Evolutionary conservation across 75 land plant species (phyloP).

Genomic region (Sequoiadendron giganteum): DNA sequence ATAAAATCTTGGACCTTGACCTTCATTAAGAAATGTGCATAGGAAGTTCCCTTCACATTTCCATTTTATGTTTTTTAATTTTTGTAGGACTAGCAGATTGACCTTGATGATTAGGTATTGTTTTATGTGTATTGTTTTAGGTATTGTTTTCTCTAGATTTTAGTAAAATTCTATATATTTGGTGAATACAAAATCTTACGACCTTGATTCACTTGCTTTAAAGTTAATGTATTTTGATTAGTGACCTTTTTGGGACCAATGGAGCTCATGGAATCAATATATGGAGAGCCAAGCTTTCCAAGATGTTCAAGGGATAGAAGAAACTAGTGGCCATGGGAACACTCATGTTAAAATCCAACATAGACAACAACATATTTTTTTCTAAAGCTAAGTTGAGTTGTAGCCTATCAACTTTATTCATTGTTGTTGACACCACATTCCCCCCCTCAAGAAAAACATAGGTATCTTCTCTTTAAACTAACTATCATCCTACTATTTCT

Average conservation of each 20-base stretch:
- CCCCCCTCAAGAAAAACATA: slow-evolving; percentile 15
- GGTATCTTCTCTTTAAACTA: no score
- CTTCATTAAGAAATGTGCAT: slow-evolving; percentile 41
- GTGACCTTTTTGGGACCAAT: slow-evolving; percentile 12
- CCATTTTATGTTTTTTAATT: slow-evolving; percentile 14
- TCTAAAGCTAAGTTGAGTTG: slow-evolving; percentile 21
- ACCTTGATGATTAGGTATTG: slow-evolving; percentile 15
- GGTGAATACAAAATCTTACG: slow-evolving; percentile 11
- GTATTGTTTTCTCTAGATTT: slow-evolving; percentile 4
- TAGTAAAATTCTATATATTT: neutral
- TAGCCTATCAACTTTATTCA: slow-evolving; percentile 13
- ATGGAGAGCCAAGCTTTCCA: slow-evolving; percentile 43
- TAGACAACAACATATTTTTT: slow-evolving; percentile 41
- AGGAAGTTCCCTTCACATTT: slow-evolving; percentile 23
- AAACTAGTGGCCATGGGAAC: slow-evolving; percentile 92
- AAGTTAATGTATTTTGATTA: slow-evolving; percentile 7
- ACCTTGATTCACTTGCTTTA: slow-evolving; percentile 23
- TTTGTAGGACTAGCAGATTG: slow-evolving; percentile 3
- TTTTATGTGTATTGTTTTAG: neutral
- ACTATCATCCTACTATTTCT: no score
- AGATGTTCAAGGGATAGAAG: slow-evolving; percentile 67
- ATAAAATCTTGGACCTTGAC: slow-evolving; percentile 47
- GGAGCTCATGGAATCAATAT: slow-evolving; percentile 16
- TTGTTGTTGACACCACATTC: slow-evolving; percentile 39
- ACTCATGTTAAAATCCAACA: slow-evolving; percentile 96